Evolutionary conservation across 352 stramenopile species (phyloP), one percentile per base, ranked within the genome.

Genomic region (Thalassiosira mediterranea): DNA sequence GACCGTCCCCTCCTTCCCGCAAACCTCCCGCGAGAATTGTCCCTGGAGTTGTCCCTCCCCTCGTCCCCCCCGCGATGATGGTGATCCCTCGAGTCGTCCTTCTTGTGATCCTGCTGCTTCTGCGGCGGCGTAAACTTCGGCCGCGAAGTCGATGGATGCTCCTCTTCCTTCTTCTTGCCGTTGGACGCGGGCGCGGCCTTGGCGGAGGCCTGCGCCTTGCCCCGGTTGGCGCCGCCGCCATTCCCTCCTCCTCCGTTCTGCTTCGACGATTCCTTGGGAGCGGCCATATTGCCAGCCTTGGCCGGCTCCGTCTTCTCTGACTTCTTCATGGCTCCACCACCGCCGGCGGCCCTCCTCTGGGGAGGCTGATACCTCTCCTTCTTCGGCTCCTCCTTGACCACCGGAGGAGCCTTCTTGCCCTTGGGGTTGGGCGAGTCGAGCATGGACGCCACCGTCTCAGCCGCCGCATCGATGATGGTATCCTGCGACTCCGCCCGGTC

Each of bases 111-210:
- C 19, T 61, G 59, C 19, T 69, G 59, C 15, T 78, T 70, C 38
- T 72, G 59, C 15, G 49, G 52, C 32, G 69, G 69, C 21, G 52
- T 65, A 17, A 78, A 78, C 48, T 78, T 78, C 1, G 68, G 34
- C 42, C 25, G 46, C 17, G 44, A 34, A 17, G 31, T 29, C 58
- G 44, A 5, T 28, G 37, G 25, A 38, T 42, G 23, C 25, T 48
- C 34, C 3, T 61, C 19, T 26, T 46, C 26, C 47, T 64, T 51
- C 23, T 61, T 75, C 13, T 57, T 56, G 8, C 46, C 44, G 25
- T 65, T 66, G 3, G 26, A 23, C 21, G 32, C 15, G 8, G 15
- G 10, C 47, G 29, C 34, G 47, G 17, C 34, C 13, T 56, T 56
- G 15, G 4, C 23, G 11, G 8, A n/a, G 32, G 13, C 17, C 7